A percentile compares a stretch with the other conserved stretches of the same genome.
These are phyloP conservation scores for Hymenochaete sp. DNA, from an alignment of 1,284 basidiomycete genomes.

Conservation along the genomic window DNA sequence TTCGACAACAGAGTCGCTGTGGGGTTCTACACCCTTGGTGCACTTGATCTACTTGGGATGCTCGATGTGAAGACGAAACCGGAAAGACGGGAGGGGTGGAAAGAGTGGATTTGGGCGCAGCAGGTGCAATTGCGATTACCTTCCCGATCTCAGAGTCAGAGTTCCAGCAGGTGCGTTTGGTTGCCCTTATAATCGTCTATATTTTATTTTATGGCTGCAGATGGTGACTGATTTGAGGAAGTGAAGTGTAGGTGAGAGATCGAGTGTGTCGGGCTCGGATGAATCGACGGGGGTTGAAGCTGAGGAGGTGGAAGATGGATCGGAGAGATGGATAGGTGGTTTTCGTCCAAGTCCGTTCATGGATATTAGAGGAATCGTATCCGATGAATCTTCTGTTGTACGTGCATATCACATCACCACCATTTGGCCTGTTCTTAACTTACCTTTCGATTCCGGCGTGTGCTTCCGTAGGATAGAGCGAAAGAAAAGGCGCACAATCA, in stretches of 20 bases:
- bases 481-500: too few relatives aligned
- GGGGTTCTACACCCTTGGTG: constrained; percentile 78
- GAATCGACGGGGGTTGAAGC: background rate
- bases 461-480: too few relatives aligned
- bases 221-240: too few relatives aligned
- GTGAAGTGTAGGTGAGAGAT: constrained; percentile 11
- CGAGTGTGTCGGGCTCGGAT: background rate
- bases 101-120: constrained; percentile 82
- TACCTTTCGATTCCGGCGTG: background rate
- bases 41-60: constrained; percentile 62
- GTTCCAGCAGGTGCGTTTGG: too few relatives aligned
- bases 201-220: too few relatives aligned
- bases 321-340: constrained; percentile 8
- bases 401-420: background rate
- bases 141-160: too few relatives aligned
- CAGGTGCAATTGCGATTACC: too few relatives aligned
- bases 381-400: background rate
- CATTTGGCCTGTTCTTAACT: background rate
- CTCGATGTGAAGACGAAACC: constrained; percentile 41
- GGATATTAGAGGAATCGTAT: constrained; percentile 25
- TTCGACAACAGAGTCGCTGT: constrained; percentile 54
- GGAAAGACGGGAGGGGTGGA: constrained; percentile 55
- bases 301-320: background rate
- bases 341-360: constrained; percentile 46
- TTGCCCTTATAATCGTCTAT: too few relatives aligned